Evolutionary conservation across 768 basidiomycete species (phyloP), one percentile per base, ranked within the genome.

Genomic region (Glaciozyma antarctica): DNA sequence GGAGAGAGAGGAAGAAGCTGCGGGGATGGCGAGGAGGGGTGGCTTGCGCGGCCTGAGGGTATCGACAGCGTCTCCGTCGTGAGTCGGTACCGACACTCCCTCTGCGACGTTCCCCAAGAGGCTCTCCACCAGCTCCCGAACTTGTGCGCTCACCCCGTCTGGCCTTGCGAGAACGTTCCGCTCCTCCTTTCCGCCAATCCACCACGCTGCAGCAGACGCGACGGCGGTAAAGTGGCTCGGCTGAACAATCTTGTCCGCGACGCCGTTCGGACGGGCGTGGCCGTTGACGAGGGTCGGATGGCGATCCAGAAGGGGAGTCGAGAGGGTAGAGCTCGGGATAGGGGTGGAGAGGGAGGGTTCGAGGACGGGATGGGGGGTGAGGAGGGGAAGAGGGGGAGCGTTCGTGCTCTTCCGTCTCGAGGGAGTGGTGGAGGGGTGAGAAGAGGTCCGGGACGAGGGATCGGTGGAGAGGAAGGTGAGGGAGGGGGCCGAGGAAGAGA

Each of bases 1-100:
- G 34, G 10, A 24, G 60, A 16, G 6, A 59, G 65, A 22, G 62
- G 55, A 53, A 66, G 66, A 5, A 70, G 62, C 10, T 65, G 8
- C 26, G 2, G 57, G 26, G 41, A 45, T n/a, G 57, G 24, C 13
- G 41, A 58, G 41, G 22, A 55, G 53, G 10, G 28, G 32, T 7
- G 10, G 17, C 28, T 32, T 21, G 28, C n/a, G 32, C 32, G 22
- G 38, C 38, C 13, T 41, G 38, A 41, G 17, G 32, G 53, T 32
- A 38, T 32, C 32, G n/a, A 48, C n/a, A 21, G n/a, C 47, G 47
- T 48, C 47, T 16, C n/a, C 47, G 47, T 48, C 17, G 7, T 2
- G 47, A 16, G 19, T 8, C 19, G 19, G 21, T 7, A 24, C 12
- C n/a, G 47, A 16, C 8, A 12, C 47, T 24, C n/a, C n/a, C 47